Conservation (phyloP, 441 rosid genomes). For the Corymbia calophylla region DNA sequence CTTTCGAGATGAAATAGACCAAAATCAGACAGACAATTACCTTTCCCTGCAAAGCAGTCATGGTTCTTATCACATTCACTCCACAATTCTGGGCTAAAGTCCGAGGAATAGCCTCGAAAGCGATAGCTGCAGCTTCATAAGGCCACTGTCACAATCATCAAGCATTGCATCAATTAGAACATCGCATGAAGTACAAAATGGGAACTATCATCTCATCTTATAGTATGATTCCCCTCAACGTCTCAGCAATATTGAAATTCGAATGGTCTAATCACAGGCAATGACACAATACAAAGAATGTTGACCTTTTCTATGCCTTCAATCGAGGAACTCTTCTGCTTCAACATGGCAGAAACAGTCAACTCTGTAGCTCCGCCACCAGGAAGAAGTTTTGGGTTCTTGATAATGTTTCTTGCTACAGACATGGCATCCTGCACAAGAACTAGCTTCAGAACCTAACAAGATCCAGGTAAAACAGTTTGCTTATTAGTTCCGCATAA, state of each 20-base stretch:
- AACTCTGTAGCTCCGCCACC: slow-evolving; percentile 93
- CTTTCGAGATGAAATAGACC: neutral
- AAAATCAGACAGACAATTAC: slow-evolving; percentile 14
- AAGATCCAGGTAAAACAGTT: neutral
- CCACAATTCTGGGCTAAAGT: slow-evolving; percentile 96
- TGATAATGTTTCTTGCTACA: slow-evolving; percentile 90
- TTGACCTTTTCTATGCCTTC: slow-evolving; percentile 90
- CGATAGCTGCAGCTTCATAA: slow-evolving; percentile 92
- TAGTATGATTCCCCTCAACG: neutral
- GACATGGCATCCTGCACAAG: slow-evolving; percentile 80
- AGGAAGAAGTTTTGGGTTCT: slow-evolving; percentile 93
- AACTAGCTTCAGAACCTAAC: slow-evolving; percentile 7
- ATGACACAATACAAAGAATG: neutral
- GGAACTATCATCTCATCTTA: neutral
- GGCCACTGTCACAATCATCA: slow-evolving; percentile 63
- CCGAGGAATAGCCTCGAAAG: slow-evolving; percentile 91
- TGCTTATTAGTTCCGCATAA: neutral
- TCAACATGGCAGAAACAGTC: slow-evolving; percentile 81
- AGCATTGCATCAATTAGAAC: neutral
- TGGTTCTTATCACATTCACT: slow-evolving; percentile 82
- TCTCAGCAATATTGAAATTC: neutral
- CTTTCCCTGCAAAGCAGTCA: slow-evolving; percentile 92
- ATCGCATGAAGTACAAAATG: neutral
- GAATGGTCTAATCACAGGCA: neutral
- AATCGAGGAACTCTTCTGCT: slow-evolving; percentile 81